These are phyloP conservation scores for Colletotrichum truncatum DNA, from an alignment of 2,329 filamentous ascomycete species.

Conservation along the genomic window DNA sequence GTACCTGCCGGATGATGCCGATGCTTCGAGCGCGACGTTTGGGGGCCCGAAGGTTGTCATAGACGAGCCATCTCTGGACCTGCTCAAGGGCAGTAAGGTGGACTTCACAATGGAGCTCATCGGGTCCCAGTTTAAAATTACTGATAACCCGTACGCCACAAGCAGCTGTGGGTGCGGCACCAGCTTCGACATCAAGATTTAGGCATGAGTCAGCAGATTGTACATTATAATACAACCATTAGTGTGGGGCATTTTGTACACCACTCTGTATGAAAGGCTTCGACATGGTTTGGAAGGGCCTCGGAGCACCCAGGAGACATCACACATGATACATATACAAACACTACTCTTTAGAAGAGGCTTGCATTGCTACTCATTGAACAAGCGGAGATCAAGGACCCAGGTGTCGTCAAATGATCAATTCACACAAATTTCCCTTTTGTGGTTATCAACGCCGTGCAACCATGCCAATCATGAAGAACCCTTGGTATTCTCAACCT, in stretches of 20 bases:
- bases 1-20: constrained; percentile 63
- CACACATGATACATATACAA: background rate
- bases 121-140: constrained; percentile 89
- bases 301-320: background rate
- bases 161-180: constrained; percentile 98
- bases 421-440: constrained; percentile 40
- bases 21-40: constrained; percentile 36
- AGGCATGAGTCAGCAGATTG: background rate
- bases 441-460: constrained; percentile 45
- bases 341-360: constrained; percentile 18
- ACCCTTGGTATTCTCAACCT: constrained; percentile 33
- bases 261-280: background rate
- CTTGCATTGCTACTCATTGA: constrained; percentile 30
- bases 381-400: constrained; percentile 21
- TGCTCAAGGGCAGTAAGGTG: constrained; percentile 92
- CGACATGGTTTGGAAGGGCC: background rate
- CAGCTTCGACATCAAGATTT: constrained; percentile 91
- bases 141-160: constrained; percentile 89
- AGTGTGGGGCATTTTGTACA: background rate
- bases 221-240: background rate
- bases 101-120: constrained; percentile 98
- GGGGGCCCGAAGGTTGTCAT: constrained; percentile 81
- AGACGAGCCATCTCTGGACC: constrained; percentile 85
- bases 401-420: constrained; percentile 37
- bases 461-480: constrained; percentile 38